Percentiles rank a stretch among this genome's conserved stretches.
Conservation (phyloP, 345 rosid species). For the Rubroshorea leprosula region DNA sequence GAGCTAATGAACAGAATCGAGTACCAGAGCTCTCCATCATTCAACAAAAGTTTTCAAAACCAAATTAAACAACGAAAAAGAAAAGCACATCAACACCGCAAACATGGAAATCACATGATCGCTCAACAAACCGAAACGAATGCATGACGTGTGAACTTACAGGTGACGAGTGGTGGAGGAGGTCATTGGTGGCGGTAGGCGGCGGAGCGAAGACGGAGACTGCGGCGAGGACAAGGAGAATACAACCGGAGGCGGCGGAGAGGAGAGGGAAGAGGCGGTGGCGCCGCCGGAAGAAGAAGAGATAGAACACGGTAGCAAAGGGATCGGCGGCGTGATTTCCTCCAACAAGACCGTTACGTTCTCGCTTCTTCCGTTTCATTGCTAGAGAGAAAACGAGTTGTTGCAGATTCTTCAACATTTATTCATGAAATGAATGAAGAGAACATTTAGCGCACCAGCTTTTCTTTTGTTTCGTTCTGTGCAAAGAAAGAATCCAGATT, state of each 20-base stretch:
- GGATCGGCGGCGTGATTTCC: constrained; percentile 14
- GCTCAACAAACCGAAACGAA: background rate
- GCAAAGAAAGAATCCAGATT: constrained; percentile 7
- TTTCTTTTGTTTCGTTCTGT: background rate
- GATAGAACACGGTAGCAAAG: constrained; percentile 26
- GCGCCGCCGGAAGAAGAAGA: constrained; percentile 46
- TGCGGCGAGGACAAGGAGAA: constrained; percentile 51
- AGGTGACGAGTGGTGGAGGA: constrained; percentile 19
- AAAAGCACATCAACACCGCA: background rate
- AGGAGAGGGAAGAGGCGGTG: constrained; percentile 54
- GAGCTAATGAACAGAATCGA: constrained; percentile 4
- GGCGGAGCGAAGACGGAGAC: constrained; percentile 40
- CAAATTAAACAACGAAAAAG: constrained; percentile 1
- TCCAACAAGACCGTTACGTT: constrained; percentile 4
- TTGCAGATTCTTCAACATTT: constrained; percentile 13
- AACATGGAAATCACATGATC: background rate
- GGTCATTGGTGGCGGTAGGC: constrained; percentile 38
- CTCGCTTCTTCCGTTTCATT: constrained; percentile 42
- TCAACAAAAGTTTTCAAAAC: background rate
- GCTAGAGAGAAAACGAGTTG: constrained; percentile 9
- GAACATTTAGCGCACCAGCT: background rate
- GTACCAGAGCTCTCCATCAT: background rate
- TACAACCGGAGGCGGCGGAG: constrained; percentile 49
- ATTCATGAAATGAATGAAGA: too few species aligned
- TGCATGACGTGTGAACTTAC: constrained; percentile 9